Evolutionary conservation across 352 stramenopile species (phyloP), one percentile per base, ranked within the genome.

Genomic region (Pythium sukuiense): DNA sequence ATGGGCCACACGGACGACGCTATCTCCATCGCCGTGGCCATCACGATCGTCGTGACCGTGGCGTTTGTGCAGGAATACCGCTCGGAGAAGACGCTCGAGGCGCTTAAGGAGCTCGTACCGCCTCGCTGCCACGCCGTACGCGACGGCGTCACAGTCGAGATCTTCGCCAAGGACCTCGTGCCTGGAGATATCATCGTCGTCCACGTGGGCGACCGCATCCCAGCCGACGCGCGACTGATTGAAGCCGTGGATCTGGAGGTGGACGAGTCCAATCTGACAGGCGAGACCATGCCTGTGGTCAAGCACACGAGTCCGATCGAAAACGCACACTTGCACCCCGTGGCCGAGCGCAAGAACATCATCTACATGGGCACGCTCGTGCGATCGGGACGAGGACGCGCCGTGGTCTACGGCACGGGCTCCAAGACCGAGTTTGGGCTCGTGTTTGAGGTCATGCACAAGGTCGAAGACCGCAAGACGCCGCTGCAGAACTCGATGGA

Each of bases 311-410:
- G 30, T 1, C 49, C 75, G 20, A 90, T 94, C 29, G 73, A 80
- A 6, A 80, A 89, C 29, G 87, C 80, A 32, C 81, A 92, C 32
- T n/a, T 79, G 48, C 82, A 92, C 29, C 74, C 84, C 14, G 77
- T 95, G 41, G 85, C 87, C 7, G 87, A 95, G 55, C 78, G 85
- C 26, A 93, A 92, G 60, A 86, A 99, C 74, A 85, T 99, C 33
- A 80, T 98, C 13, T 99, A 99, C 82, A 98, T 98, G 85, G 96
- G 97, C 30, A 99, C 97, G 24, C 81, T 99, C 18, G 92, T 99
- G 29, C 95, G 90, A 35, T 80, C 78, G 16, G 97, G 97, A 5
- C 83, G 93, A 26, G 97, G 88, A n/a, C 83, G 89, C 60, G 97
- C 93, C 11, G 73, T 99, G 1, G 97, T 99, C 14, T 83, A 97